phyloP scores from a whole-genome alignment of 192 early-diverging fungal genomes.

The Mortierella hygrophila region DNA sequence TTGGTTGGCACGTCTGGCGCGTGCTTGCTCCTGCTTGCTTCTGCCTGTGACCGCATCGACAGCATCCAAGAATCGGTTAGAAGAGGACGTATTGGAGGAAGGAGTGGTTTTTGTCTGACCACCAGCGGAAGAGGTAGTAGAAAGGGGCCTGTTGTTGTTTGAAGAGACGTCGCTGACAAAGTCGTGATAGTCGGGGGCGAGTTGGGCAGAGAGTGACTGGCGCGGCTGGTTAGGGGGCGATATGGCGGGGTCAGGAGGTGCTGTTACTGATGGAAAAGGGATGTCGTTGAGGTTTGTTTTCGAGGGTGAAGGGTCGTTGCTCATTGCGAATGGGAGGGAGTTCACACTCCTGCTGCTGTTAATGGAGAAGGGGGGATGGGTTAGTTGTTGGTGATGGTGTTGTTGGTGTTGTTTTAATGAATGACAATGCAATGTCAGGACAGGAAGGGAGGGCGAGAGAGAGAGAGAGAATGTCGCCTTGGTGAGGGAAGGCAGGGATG shows the following conservation, averaged over 20 bases:
- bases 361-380: neutral
- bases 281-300: neutral
- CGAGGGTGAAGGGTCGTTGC: neutral
- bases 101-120: conserved; percentile 1
- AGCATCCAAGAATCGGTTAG: conserved; percentile 25
- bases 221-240: conserved; percentile 52
- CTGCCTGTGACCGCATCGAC: conserved; percentile 29
- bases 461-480: neutral
- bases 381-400: neutral
- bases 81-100: neutral
- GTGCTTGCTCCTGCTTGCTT: conserved; percentile 15
- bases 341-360: conserved; percentile 3
- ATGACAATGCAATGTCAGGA: conserved; percentile 6
- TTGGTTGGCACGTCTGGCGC: conserved; percentile 43
- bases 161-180: conserved; percentile 42
- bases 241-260: neutral
- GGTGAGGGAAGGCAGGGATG: neutral
- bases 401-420: neutral
- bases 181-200: conserved; percentile 41
- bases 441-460: neutral
- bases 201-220: conserved; percentile 34
- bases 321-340: neutral
- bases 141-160: neutral
- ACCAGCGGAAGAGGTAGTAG: neutral
- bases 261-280: neutral